Conservation (phyloP, 305 asterid genomes). For the Lippia alba region DNA sequence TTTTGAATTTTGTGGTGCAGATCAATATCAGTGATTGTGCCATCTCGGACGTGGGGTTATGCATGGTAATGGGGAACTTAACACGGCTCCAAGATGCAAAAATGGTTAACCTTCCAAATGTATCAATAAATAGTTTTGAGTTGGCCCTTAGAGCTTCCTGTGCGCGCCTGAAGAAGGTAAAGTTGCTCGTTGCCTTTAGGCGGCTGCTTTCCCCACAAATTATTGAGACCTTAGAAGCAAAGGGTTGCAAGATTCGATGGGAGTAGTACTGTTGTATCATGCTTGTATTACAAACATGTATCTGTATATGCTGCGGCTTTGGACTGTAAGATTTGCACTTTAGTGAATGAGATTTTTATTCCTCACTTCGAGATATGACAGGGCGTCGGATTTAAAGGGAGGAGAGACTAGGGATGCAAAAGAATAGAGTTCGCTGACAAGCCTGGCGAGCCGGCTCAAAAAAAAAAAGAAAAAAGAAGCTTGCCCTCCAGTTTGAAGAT, state of each 20-base stretch:
- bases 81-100: constrained; percentile 69
- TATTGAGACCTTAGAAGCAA: constrained; percentile 47
- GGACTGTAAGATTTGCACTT: no score
- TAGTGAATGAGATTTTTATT: no score
- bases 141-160: constrained; percentile 64
- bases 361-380: no score
- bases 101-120: constrained; percentile 56
- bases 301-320: no score
- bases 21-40: constrained; percentile 59
- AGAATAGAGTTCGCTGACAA: no score
- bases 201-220: constrained; percentile 48
- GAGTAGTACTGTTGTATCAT: constrained; percentile 41
- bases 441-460: no score
- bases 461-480: no score
- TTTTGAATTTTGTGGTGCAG: constrained; percentile 41
- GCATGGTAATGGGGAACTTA: constrained; percentile 75
- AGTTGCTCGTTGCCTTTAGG: constrained; percentile 52
- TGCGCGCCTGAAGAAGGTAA: constrained; percentile 63
- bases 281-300: no score
- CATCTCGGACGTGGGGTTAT: constrained; percentile 66
- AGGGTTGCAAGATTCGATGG: constrained; percentile 82
- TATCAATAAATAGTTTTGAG: constrained; percentile 60
- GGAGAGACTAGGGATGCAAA: no score
- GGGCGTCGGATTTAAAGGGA: no score
- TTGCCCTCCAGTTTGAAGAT: no score